Evolutionary conservation across 106 monocot species (phyloP), one percentile per base, ranked within the genome.

Genomic region (Dactylorhiza incarnata): DNA sequence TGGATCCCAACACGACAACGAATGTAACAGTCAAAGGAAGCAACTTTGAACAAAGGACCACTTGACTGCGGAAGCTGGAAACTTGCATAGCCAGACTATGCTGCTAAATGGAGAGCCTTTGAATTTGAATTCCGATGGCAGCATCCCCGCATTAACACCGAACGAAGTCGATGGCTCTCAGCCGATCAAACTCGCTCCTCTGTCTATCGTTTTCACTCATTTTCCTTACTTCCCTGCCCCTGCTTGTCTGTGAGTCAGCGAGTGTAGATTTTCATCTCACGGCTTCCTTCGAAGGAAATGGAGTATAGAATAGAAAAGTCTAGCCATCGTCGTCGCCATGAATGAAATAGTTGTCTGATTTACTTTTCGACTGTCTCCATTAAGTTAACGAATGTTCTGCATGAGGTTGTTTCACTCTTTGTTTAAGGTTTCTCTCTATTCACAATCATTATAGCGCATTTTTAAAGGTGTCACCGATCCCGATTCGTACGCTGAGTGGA

Each of bases 31-130:
- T 37, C 1, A 79, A 61, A 23, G 74, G 68, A 24, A 76, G 53
- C 52, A 11, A 52, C 1, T 37, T 52, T 26, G 89, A 93, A 83
- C 90, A 93, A 52, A 93, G 93, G 61, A 96, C 77, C 96, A 96
- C 62, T 79, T 96, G 17, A 93, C 96, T 15, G 78, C 93, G 9
- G 86, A 89, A 46, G 82, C 87, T 72, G 85, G 87, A 8, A 56
- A 87, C 68, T 48, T 96, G 75, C 93, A 96, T 5, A 96, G 95
- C 81, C 92, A 89, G 55, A 91, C 79, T 6, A 81, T 96, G 90
- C 68, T 93, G 59, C 84, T 96, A 14, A 96, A 96, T 73, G 90
- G 90, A 13, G 76, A 85, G 19, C 44, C 72, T 3, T 78, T 96
- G 79, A 72, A 20, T 17, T 62, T 84, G 10, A 88, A 87, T 79